Conservation (phyloP, 306 rosid species). For the Prosopis cineraria region DNA sequence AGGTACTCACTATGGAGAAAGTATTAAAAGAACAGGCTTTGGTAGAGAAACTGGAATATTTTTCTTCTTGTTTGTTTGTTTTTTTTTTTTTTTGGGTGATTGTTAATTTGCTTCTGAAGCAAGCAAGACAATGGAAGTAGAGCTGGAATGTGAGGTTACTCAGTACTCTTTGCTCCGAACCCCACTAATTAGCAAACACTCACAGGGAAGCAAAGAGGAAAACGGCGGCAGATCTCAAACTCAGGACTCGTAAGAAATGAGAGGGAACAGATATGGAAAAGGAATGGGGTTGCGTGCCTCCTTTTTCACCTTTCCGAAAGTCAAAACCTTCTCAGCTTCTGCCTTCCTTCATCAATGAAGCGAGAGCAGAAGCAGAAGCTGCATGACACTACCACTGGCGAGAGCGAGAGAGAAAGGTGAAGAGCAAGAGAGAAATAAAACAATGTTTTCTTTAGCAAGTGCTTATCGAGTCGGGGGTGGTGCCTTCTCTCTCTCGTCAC, state of each 20-base stretch:
- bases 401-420: constrained; percentile 7
- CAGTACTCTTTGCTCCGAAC: constrained; percentile 23
- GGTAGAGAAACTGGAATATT: constrained; percentile 16
- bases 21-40: constrained; percentile 23
- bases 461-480: constrained; percentile 23
- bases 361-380: constrained; percentile 30
- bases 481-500: constrained; percentile 9
- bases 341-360: constrained; percentile 4
- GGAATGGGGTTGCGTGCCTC: background rate
- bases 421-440: background rate
- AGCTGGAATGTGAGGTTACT: constrained; percentile 45
- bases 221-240: constrained; percentile 37
- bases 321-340: constrained; percentile 30
- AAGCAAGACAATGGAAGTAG: constrained; percentile 32
- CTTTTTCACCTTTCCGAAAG: background rate
- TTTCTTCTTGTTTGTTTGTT: background rate
- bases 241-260: background rate
- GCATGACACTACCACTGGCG: background rate
- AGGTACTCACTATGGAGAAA: constrained; percentile 8
- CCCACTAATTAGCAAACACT: constrained; percentile 19
- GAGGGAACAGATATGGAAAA: background rate
- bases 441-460: background rate
- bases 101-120: constrained; percentile 32
- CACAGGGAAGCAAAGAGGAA: constrained; percentile 17
- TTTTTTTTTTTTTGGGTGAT: no score